Percentiles rank a stretch among this genome's conserved stretches.
phyloP scores from a whole-genome alignment of 2,329 filamentous ascomycete species.

The Elsinoe arachidis region DNA sequence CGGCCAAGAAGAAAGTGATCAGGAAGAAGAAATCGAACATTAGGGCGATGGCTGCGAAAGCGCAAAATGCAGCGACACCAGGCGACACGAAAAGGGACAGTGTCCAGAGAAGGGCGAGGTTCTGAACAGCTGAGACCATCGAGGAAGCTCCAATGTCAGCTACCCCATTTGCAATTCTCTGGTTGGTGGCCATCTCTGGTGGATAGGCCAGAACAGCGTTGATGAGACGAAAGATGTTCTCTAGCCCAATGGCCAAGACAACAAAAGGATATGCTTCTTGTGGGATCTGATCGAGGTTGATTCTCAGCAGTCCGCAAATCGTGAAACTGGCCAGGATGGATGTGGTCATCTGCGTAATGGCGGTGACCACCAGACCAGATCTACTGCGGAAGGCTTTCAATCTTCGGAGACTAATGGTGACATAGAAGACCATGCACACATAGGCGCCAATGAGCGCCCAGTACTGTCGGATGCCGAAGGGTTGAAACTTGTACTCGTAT shows the following conservation, averaged over 20 bases:
- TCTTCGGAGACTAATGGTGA: conserved; percentile 58
- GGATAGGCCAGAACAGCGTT: conserved; percentile 68
- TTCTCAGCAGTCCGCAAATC: conserved; percentile 64
- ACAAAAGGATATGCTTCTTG: conserved; percentile 67
- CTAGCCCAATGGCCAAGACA: conserved; percentile 66
- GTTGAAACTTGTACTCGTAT: conserved; percentile 71
- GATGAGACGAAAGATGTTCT: conserved; percentile 71
- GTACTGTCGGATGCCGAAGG: conserved; percentile 60
- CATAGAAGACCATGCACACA: conserved; percentile 53
- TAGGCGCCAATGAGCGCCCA: conserved; percentile 58
- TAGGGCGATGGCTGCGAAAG: conserved; percentile 65
- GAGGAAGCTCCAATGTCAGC: conserved; percentile 64
- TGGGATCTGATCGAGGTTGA: conserved; percentile 67
- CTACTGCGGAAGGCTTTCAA: conserved; percentile 68
- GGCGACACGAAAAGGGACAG: conserved; percentile 61
- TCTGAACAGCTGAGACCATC: conserved; percentile 59
- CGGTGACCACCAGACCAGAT: conserved; percentile 61
- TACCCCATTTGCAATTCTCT: conserved; percentile 63
- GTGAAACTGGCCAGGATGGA: conserved; percentile 74
- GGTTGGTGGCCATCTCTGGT: conserved; percentile 57
- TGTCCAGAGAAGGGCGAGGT: conserved; percentile 55
- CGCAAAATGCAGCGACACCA: conserved; percentile 66
- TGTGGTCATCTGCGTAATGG: conserved; percentile 56
- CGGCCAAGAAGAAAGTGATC: conserved; percentile 70
- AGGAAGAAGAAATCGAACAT: conserved; percentile 71